Percentiles rank a stretch among this genome's conserved stretches.
These are phyloP conservation scores for Austroboletus festivus DNA, from an alignment of 768 basidiomycete genomes.

Conservation along the genomic window DNA sequence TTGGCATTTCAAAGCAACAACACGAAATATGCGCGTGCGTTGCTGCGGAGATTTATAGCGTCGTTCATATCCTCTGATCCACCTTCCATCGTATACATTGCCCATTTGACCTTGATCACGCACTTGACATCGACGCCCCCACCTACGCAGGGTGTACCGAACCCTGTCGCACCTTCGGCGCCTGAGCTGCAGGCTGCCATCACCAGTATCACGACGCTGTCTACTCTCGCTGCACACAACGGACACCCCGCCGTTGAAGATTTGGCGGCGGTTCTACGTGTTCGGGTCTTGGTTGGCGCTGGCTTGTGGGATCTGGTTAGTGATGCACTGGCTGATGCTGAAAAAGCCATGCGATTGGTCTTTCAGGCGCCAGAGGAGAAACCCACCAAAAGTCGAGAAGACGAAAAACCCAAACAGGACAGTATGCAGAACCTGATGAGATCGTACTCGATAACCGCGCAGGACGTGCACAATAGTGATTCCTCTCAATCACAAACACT, in stretches of 20 bases:
- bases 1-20: conserved; percentile 44
- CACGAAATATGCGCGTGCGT: conserved; percentile 58
- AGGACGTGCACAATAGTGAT: conserved; percentile 25
- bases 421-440: conserved; percentile 17
- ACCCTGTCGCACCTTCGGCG: background rate
- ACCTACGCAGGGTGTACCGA: conserved; percentile 1
- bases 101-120: conserved; percentile 55
- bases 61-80: conserved; percentile 47
- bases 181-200: conserved; percentile 32
- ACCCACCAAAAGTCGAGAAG: background rate
- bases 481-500: conserved; percentile 23
- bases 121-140: conserved; percentile 32
- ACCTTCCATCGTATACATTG: conserved; percentile 49
- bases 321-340: conserved; percentile 46
- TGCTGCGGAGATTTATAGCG: conserved; percentile 51
- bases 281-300: conserved; percentile 53
- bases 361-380: conserved; percentile 18
- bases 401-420: conserved; percentile 13
- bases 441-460: conserved; percentile 29
- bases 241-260: conserved; percentile 44
- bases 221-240: conserved; percentile 29
- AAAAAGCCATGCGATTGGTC: conserved; percentile 46
- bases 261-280: conserved; percentile 52
- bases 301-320: conserved; percentile 53
- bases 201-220: conserved; percentile 32